Evolutionary conservation across 2,329 filamentous ascomycete genomes (phyloP).

Genomic region (Stemphylium beticola): DNA sequence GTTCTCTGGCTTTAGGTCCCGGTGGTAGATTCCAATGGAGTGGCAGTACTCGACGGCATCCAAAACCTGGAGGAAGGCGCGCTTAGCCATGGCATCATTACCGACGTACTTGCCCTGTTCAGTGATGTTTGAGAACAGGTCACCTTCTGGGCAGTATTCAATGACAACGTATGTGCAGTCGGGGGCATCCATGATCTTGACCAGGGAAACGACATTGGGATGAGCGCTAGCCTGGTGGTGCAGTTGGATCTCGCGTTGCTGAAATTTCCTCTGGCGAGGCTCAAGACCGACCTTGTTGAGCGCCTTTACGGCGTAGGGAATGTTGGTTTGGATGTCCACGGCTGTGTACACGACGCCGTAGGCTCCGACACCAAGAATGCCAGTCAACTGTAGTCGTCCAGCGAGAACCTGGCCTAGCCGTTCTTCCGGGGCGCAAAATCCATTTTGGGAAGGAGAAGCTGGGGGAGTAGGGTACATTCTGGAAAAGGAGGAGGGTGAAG

Average conservation of each 20-base stretch:
- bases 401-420: conserved; percentile 84
- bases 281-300: conserved; percentile 94
- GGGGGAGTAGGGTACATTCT: conserved; percentile 60
- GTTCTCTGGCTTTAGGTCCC: conserved; percentile 98
- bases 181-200: conserved; percentile 87
- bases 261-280: conserved; percentile 83
- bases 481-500: conserved; percentile 21
- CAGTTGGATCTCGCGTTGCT: conserved; percentile 89
- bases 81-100: conserved; percentile 86
- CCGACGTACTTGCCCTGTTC: conserved; percentile 91
- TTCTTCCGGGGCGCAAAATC: conserved; percentile 70
- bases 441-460: conserved; percentile 54
- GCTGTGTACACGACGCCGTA: conserved; percentile 97
- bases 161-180: conserved; percentile 97
- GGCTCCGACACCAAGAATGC: conserved; percentile 88
- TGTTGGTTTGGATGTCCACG: conserved; percentile 79
- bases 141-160: conserved; percentile 96
- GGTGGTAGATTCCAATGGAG: conserved; percentile 89
- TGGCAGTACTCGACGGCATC: conserved; percentile 97
- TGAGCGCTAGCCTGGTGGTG: conserved; percentile 90
- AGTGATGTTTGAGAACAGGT: conserved; percentile 97
- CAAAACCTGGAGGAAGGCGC: conserved; percentile 91
- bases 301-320: conserved; percentile 93
- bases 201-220: conserved; percentile 89
- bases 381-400: conserved; percentile 80